Evolutionary conservation across 1,139 yeast species (phyloP).

Genomic region (Geotrichum citri-aurantii): DNA sequence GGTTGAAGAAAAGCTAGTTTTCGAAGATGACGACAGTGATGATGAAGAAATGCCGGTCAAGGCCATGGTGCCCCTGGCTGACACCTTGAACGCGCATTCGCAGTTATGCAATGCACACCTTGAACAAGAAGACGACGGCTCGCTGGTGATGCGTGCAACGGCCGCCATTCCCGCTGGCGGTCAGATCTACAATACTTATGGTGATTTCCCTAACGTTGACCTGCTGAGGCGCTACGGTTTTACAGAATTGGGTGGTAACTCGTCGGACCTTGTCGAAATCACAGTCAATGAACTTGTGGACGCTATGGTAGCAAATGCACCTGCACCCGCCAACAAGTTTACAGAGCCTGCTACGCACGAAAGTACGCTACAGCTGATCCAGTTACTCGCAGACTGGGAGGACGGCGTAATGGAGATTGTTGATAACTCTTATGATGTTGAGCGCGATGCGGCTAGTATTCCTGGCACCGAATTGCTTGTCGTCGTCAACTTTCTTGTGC

Average conservation of each 20-base stretch:
- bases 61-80: constrained; percentile 92
- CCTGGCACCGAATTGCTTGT: constrained; percentile 23
- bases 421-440: constrained; percentile 34
- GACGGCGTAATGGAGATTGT: constrained; percentile 28
- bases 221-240: constrained; percentile 86
- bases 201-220: constrained; percentile 86
- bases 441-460: constrained; percentile 23
- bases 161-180: constrained; percentile 55
- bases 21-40: constrained; percentile 35
- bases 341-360: constrained; percentile 18
- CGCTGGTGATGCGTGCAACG: constrained; percentile 65
- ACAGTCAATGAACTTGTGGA: constrained; percentile 23
- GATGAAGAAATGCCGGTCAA: constrained; percentile 49
- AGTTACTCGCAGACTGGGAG: constrained; percentile 18
- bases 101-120: constrained; percentile 70
- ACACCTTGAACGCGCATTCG: constrained; percentile 82
- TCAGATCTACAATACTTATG: constrained; percentile 83
- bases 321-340: constrained; percentile 19
- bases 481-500: constrained; percentile 16
- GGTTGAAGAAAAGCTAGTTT: constrained; percentile 30
- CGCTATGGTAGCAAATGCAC: constrained; percentile 19
- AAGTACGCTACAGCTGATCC: constrained; percentile 9
- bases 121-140: constrained; percentile 29
- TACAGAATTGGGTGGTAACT: constrained; percentile 71
- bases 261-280: constrained; percentile 76